Conservation (phyloP, 192 early-diverging fungal genomes). For the Backusella circina region DNA sequence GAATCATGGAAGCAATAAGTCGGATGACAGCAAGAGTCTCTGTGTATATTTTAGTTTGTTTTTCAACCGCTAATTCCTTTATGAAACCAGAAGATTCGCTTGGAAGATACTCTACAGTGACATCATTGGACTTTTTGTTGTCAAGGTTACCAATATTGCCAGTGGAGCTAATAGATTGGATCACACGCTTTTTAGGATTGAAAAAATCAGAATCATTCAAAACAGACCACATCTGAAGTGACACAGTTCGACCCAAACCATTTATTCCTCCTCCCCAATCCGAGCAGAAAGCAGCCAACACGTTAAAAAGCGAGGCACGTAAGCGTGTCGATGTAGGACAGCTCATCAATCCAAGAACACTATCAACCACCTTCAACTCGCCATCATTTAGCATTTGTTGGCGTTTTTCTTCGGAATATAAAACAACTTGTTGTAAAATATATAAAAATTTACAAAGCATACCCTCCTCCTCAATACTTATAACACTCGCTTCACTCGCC, state of each 20-base stretch:
- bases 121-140: too few relatives aligned
- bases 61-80: slow-evolving; percentile 73
- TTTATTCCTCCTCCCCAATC: slow-evolving; percentile 41
- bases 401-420: slow-evolving; percentile 71
- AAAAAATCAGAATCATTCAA: slow-evolving; percentile 66
- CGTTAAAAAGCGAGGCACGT: slow-evolving; percentile 76
- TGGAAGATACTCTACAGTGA: background rate
- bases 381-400: slow-evolving; percentile 63
- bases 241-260: slow-evolving; percentile 52
- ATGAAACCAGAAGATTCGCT: slow-evolving; percentile 67
- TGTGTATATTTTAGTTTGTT: slow-evolving; percentile 65
- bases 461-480: slow-evolving; percentile 69
- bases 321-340: slow-evolving; percentile 72
- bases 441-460: slow-evolving; percentile 74
- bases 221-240: slow-evolving; percentile 71
- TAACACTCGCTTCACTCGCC: slow-evolving; percentile 14
- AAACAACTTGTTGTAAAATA: slow-evolving; percentile 72
- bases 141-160: slow-evolving; percentile 1
- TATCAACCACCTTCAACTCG: slow-evolving; percentile 61
- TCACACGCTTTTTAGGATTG: slow-evolving; percentile 49
- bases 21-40: slow-evolving; percentile 83
- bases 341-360: slow-evolving; percentile 79
- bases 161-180: slow-evolving; percentile 7
- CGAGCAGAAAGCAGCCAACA: slow-evolving; percentile 80
- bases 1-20: slow-evolving; percentile 68